These are phyloP conservation scores for Physcomitrellopsis africana DNA, from an alignment of 225 moss, liverwort and hornwort species.

Conservation along the genomic window DNA sequence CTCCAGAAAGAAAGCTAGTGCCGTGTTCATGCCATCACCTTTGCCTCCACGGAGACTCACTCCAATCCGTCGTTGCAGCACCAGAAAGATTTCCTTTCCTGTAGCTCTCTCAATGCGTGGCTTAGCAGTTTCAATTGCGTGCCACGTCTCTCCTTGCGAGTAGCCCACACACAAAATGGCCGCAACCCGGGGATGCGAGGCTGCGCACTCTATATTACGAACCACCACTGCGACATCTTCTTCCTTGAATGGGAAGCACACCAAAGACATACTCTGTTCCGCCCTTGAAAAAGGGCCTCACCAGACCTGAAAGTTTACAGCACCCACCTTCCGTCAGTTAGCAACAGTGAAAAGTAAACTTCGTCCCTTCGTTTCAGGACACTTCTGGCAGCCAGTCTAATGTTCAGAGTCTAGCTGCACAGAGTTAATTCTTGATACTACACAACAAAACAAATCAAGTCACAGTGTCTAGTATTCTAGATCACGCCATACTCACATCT, in stretches of 20 bases:
- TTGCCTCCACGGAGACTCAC: conserved; percentile 39
- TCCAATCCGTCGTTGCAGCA: conserved; percentile 45
- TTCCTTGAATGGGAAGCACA: conserved; percentile 69
- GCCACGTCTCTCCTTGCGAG: conserved; percentile 59
- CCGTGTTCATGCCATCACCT: conserved; percentile 66
- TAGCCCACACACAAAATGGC: conserved; percentile 54
- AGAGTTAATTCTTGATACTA: no score
- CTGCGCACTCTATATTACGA: conserved; percentile 55
- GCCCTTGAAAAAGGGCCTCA: conserved; percentile 17
- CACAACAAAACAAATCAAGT: no score
- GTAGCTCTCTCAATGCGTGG: conserved; percentile 31
- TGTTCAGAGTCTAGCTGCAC: no score
- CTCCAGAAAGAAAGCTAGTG: conserved; percentile 45
- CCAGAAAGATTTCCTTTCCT: conserved; percentile 33
- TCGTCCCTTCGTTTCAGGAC: no score
- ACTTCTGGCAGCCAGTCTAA: no score
- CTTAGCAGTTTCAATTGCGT: conserved; percentile 38
- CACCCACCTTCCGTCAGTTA: neutral
- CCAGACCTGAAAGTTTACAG: neutral
- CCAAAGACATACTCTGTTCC: conserved; percentile 56
- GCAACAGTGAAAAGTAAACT: no score
- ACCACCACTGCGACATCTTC: conserved; percentile 56
- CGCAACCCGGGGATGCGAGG: conserved; percentile 49
- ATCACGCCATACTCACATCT: conserved; percentile 30
- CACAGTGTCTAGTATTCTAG: no score